Base-by-base conservation (phyloP, 1,284 basidiomycete species). In the Sparassis latifolia region DNA sequence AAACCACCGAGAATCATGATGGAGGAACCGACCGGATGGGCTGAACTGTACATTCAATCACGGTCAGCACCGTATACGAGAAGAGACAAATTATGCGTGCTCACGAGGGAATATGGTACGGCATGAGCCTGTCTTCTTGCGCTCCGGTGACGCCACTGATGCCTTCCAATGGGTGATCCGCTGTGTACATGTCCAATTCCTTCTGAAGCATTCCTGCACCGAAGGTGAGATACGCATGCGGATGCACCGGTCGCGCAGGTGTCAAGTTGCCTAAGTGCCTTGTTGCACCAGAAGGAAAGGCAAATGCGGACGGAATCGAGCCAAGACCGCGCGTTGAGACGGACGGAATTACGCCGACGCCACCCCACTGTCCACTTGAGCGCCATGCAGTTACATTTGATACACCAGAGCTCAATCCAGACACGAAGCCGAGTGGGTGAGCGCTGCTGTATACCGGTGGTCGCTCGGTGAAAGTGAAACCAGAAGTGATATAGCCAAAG, bases 1-100 rank as follows among this genome's bases (percentile, higher is more conserved):
- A 95, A 96, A 0, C 93, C 93, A 10, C 88, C 91, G 2, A 90
- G 79, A 52, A 94, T 69, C 85, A 93, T 89, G 48, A 90, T 83
- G 7, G 86, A 84, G 41, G 90, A 86, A 12, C 89, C 89, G 2
- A 80, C 82, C 1, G 86, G 86, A 58, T 89, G 86, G 29, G 86
- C 86, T 31, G 85, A 76, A 53, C 86, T 88, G 50, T 12, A 51
- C 31, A 44, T 3, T 9, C 35, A n/a, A 38, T 38, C 35, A 28
- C 33, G 49, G 30, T 12, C 41, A 50, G 9, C 47, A 42, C 3
- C 45, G 29, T 20, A 35, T 35, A 12, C 37, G 9, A n/a, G 31
- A 52, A 51, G 51, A 51, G 42, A 47, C 45, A 56, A 48, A 52
- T 51, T 29, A 45, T 40, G 30, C 40, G 10, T 27, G 72, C 82